A percentile compares a stretch with the other conserved stretches of the same genome.
Conservation (phyloP, 805 yeast genomes). For the Schwanniomyces polymorphus region DNA sequence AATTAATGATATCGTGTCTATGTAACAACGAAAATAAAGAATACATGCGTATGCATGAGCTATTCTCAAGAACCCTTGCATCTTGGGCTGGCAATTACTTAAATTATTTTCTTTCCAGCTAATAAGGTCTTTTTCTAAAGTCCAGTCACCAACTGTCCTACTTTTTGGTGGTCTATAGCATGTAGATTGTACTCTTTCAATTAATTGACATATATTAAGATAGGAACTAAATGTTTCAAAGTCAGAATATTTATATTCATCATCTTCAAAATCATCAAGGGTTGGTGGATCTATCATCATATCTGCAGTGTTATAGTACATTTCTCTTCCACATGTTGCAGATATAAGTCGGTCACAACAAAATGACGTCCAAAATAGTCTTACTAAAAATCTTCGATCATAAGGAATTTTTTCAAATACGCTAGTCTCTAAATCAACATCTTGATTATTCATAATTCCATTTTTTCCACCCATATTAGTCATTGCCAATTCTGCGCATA, state of each 20-base stretch:
- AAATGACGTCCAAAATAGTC: slow-evolving; percentile 27
- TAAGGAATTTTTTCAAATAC: background rate
- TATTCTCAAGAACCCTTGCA: slow-evolving; percentile 11
- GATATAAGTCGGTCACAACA: slow-evolving; percentile 26
- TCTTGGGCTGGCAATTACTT: slow-evolving; percentile 10
- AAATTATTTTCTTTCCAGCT: slow-evolving; percentile 3
- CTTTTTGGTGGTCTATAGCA: slow-evolving; percentile 27
- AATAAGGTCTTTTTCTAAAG: slow-evolving; percentile 20
- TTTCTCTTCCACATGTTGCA: slow-evolving; percentile 23
- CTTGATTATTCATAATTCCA: slow-evolving; percentile 9
- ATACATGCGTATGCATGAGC: slow-evolving; percentile 17
- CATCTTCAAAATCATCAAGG: slow-evolving; percentile 22
- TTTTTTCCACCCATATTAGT: slow-evolving; percentile 23
- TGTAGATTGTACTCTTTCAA: slow-evolving; percentile 20
- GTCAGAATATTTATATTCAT: slow-evolving; percentile 12
- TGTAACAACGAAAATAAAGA: slow-evolving; percentile 22
- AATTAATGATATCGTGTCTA: slow-evolving; percentile 24
- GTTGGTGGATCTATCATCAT: slow-evolving; percentile 19
- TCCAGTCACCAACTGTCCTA: slow-evolving; percentile 16
- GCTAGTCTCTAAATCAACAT: background rate
- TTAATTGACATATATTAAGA: slow-evolving; percentile 16
- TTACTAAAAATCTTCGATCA: background rate
- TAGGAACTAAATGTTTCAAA: slow-evolving; percentile 20
- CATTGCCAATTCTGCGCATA: slow-evolving; percentile 25
- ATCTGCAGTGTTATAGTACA: slow-evolving; percentile 23